Evolutionary conservation across 2,329 filamentous ascomycete species (phyloP), one percentile per base, ranked within the genome.

Genomic region (Teratosphaeria viscida): DNA sequence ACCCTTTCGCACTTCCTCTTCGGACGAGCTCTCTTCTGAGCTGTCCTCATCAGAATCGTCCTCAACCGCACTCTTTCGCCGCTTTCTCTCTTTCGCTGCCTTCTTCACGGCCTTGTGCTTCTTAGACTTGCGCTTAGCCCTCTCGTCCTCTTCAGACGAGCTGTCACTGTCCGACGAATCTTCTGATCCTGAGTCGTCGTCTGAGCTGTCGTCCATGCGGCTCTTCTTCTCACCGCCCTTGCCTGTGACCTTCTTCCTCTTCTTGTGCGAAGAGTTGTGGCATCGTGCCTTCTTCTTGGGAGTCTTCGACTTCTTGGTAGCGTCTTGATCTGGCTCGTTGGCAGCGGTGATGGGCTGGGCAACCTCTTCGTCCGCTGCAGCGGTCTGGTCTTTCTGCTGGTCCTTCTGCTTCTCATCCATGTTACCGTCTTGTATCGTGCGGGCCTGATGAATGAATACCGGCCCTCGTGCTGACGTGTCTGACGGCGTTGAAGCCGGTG

Each of bases 351-450:
- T 58, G 7, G 61, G 60, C 55, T 66, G 59, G 19, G 58, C 58
- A 14, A 54, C 35, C 37, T 63, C 60, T 29, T 63, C 57, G 29
- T 58, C 52, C 23, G 60, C 49, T 19, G 61, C 62, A 43, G 62
- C 57, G 16, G 62, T 53, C 29, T 67, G 61, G 34, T 66, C 62
- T 27, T 65, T 54, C 5, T 59, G 52, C 26, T 63, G 61, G 34
- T 66, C 62, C 23, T 65, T 54, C 5, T 59, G 52, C 26, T 63
- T 67, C 16, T 67, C 66, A 58, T 67, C 68, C 67, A 68, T 70
- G 52, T 61, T 68, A 59, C 34, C 16, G 37, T 55, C 49, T 27
- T 64, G 59, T 35, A 63, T 55, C 35, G 62, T 61, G 14, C 65
- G 64, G 54, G 64, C 61, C 35, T 61, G 26, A 37, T 57, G 55